Conservation (phyloP, 495 filamentous ascomycete genomes). For the Penicillium crystallinum region DNA sequence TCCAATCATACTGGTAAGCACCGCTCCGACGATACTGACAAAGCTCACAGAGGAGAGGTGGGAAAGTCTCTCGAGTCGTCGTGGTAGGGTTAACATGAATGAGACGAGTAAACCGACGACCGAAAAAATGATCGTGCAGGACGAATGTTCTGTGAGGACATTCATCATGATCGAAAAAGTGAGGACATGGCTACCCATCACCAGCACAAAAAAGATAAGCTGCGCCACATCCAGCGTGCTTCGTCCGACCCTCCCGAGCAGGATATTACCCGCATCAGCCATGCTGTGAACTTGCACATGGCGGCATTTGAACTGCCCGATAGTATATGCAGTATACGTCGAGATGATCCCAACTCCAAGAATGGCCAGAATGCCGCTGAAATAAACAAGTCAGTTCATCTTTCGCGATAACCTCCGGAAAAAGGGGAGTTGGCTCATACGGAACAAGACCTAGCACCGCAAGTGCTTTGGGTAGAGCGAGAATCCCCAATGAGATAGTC, state of each 20-base stretch:
- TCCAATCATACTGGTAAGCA: slow-evolving; percentile 60
- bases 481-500: slow-evolving; percentile 57
- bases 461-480: slow-evolving; percentile 54
- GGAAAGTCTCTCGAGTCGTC: slow-evolving; percentile 50
- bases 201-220: slow-evolving; percentile 59
- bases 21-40: slow-evolving; percentile 57
- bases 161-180: slow-evolving; percentile 69
- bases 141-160: slow-evolving; percentile 52
- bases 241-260: slow-evolving; percentile 54
- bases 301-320: slow-evolving; percentile 62
- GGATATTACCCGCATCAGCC: slow-evolving; percentile 58
- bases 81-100: slow-evolving; percentile 55
- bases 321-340: slow-evolving; percentile 64
- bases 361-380: slow-evolving; percentile 50
- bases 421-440: slow-evolving; percentile 20
- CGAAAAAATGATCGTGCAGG: slow-evolving; percentile 60
- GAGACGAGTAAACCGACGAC: slow-evolving; percentile 55
- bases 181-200: slow-evolving; percentile 68
- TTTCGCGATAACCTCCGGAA: background rate
- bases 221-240: slow-evolving; percentile 55
- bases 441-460: slow-evolving; percentile 53
- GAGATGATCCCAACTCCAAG: slow-evolving; percentile 57
- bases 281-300: slow-evolving; percentile 61
- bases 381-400: slow-evolving; percentile 50
- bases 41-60: slow-evolving; percentile 57